These are phyloP conservation scores for Phalaenopsis hybrid DNA, from an alignment of 116 monocot species.

Conservation along the genomic window DNA sequence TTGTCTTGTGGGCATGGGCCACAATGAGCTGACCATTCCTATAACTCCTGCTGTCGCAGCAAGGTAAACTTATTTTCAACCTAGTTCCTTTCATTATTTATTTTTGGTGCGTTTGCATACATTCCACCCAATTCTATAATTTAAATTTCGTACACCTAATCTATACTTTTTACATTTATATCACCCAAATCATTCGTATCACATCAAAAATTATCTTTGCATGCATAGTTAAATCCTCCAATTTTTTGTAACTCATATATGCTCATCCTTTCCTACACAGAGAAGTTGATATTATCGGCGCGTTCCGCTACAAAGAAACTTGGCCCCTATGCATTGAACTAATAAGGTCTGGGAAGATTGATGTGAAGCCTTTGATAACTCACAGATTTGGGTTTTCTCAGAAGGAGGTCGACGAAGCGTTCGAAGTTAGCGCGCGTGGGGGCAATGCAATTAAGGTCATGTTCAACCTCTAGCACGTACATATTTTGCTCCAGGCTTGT, in stretches of 20 bases:
- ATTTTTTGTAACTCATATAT: too few relatives aligned
- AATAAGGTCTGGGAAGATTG: conserved; percentile 66
- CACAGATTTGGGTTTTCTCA: conserved; percentile 92
- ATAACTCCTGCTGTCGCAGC: conserved; percentile 24
- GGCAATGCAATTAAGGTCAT: conserved; percentile 86
- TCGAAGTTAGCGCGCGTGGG: conserved; percentile 77
- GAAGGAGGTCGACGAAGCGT: conserved; percentile 83
- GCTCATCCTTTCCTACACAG: conserved; percentile 20
- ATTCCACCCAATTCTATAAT: too few relatives aligned
- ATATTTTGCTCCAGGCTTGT: too few relatives aligned
- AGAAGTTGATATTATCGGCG: conserved; percentile 79
- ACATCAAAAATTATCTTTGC: too few relatives aligned
- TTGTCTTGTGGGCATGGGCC: conserved; percentile 91
- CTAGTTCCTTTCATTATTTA: too few relatives aligned
- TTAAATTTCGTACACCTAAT: too few relatives aligned
- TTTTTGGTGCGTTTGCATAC: too few relatives aligned
- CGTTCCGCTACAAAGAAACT: conserved; percentile 92
- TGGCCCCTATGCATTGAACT: conserved; percentile 89
- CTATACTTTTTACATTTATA: too few relatives aligned
- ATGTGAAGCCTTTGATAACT: conserved; percentile 95
- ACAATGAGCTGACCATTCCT: conserved; percentile 81
- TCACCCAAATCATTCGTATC: too few relatives aligned
- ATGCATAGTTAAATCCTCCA: too few relatives aligned
- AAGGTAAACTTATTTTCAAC: conserved; percentile 30
- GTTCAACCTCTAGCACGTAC: conserved; percentile 61